Evolutionary conservation across 169 alveolate species (phyloP).

Genomic region (Plasmodium relictum): DNA sequence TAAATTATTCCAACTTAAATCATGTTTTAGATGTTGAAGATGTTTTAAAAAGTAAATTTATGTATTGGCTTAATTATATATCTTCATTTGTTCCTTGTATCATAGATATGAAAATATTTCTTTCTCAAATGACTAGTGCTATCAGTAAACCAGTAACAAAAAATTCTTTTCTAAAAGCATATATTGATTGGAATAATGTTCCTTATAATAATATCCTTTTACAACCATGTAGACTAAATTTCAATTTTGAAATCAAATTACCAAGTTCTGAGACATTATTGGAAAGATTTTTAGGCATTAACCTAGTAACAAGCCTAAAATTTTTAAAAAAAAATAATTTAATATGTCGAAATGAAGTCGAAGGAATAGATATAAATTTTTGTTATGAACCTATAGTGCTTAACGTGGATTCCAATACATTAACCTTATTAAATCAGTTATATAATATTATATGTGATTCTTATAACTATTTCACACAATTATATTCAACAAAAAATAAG

Average conservation of each 20-base stretch:
- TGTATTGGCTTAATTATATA: conserved; percentile 19
- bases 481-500: conserved; percentile 28
- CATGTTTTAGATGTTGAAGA: conserved; percentile 38
- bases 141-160: conserved; percentile 64
- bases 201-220: conserved; percentile 60
- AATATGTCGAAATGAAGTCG: conserved; percentile 34
- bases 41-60: conserved; percentile 25
- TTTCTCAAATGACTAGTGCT: conserved; percentile 73
- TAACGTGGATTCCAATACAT: conserved; percentile 58
- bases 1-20: conserved; percentile 63
- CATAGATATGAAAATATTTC: conserved; percentile 46
- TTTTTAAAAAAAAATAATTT: conserved; percentile 32
- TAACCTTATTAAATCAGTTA: conserved; percentile 62
- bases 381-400: conserved; percentile 52
- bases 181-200: conserved; percentile 73
- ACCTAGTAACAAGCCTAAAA: conserved; percentile 55
- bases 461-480: conserved; percentile 26
- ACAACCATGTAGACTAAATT: conserved; percentile 66
- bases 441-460: conserved; percentile 44
- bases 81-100: conserved; percentile 62
- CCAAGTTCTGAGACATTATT: conserved; percentile 44
- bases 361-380: conserved; percentile 49
- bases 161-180: conserved; percentile 65
- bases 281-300: conserved; percentile 67
- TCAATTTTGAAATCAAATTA: conserved; percentile 38